phyloP scores from a whole-genome alignment of 1,284 basidiomycete species.

The Flammula alnicola region DNA sequence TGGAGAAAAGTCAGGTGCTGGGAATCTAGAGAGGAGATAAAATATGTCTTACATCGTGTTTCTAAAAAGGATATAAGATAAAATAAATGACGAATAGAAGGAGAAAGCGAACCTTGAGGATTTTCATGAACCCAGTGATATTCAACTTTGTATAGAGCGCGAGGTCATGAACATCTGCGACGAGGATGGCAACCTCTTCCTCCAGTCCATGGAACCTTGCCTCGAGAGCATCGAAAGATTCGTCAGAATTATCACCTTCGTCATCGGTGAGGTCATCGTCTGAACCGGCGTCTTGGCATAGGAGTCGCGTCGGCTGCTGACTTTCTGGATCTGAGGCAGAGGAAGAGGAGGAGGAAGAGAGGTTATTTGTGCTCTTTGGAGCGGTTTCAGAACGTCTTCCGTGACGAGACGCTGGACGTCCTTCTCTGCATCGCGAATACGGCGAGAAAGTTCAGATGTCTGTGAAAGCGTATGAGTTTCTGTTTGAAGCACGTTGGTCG shows the following conservation, averaged over 20 bases:
- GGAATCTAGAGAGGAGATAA: background rate
- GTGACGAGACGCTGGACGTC: conserved; percentile 80
- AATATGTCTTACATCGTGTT: conserved; percentile 72
- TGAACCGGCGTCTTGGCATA: conserved; percentile 73
- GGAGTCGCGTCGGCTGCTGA: conserved; percentile 53
- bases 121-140: conserved; percentile 99
- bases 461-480: conserved; percentile 32
- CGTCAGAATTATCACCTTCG: conserved; percentile 56
- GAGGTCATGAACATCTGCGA: conserved; percentile 98
- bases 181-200: conserved; percentile 94
- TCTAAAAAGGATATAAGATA: conserved; percentile 43
- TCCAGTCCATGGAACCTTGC: conserved; percentile 90
- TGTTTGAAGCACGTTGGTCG: background rate
- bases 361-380: conserved; percentile 21
- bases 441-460: conserved; percentile 83
- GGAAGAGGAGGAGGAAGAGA: conserved; percentile 24
- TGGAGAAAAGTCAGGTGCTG: conserved; percentile 35
- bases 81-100: background rate
- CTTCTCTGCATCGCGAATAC: conserved; percentile 82
- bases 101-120: conserved; percentile 75
- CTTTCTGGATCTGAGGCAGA: conserved; percentile 54
- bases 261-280: conserved; percentile 67
- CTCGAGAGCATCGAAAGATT: conserved; percentile 82
- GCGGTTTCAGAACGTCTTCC: conserved; percentile 50
- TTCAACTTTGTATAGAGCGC: conserved; percentile 96